Evolutionary conservation across 306 rosid genomes (phyloP).

Genomic region (Sesbania bispinosa): DNA sequence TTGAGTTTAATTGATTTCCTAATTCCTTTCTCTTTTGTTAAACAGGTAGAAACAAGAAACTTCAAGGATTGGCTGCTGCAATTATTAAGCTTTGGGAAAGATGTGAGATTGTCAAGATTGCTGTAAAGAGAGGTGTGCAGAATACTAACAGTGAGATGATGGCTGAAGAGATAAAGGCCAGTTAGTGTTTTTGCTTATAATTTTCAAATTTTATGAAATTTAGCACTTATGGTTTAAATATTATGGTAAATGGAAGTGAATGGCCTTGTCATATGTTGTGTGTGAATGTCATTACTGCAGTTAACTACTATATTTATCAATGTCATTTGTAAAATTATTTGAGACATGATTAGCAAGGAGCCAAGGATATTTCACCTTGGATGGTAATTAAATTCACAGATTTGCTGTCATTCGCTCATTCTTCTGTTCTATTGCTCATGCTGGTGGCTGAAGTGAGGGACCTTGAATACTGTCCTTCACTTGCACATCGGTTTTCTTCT

Average conservation of each 20-base stretch:
- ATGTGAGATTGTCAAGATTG: slow-evolving; percentile 88
- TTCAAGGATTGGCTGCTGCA: slow-evolving; percentile 85
- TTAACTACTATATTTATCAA: neutral
- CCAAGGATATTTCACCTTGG: neutral
- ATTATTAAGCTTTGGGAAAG: slow-evolving; percentile 88
- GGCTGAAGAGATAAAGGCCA: slow-evolving; percentile 90
- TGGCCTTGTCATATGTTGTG: neutral
- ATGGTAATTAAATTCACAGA: slow-evolving; percentile 12
- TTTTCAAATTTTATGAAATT: slow-evolving; percentile 6
- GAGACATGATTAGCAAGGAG: neutral
- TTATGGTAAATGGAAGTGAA: slow-evolving; percentile 9
- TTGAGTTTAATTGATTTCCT: slow-evolving; percentile 9
- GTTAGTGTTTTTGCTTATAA: neutral
- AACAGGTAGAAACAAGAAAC: slow-evolving; percentile 79
- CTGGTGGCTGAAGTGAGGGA: neutral
- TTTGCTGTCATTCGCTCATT: neutral
- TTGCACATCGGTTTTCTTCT: no score
- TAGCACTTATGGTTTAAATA: slow-evolving; percentile 17
- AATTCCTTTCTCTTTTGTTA: slow-evolving; percentile 6
- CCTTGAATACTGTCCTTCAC: neutral
- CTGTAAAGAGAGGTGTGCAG: slow-evolving; percentile 92
- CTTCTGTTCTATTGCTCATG: neutral
- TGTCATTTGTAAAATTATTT: slow-evolving; percentile 8
- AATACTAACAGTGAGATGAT: slow-evolving; percentile 70
- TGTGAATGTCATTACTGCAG: neutral